Evolutionary conservation across 75 land plant species (phyloP), one percentile per base, ranked within the genome.

Genomic region (Gnetum montanum): DNA sequence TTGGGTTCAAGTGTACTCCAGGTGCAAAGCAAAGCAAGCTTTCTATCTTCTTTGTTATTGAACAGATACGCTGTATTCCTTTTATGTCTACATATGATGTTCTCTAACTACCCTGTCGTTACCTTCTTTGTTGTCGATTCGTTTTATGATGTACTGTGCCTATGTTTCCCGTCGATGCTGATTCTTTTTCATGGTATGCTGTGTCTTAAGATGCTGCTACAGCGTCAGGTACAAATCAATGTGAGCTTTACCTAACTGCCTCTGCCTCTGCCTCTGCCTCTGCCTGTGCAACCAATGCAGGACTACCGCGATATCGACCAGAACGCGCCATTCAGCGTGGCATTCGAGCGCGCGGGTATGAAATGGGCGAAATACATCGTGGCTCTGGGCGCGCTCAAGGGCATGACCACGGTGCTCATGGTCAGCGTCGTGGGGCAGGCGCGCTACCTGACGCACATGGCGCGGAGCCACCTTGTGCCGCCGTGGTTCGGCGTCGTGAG

Each of bases 321-420:
- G 0, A 55, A 70, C 40, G 89, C 85, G 1, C 86, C 89, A n/a
- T 85, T 77, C 54, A 59, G 76, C 12, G 37, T 43, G 56, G 86
- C 53, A 19, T 85, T 85, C 25, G n/a, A 62, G 8, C 34, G 16
- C 0, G 73, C 62, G 1, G 85, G 88, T 0, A 61, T 82, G 86
- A 47, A 51, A 0, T 93, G 98, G 98, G 98, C 90, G 1, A 74
- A 89, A 70, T 93, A 88, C 65, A 54, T 93, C 4, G 98, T 93
- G 12, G 84, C 98, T 4, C 36, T 77, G 6, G 89, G 89, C 4
- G 98, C 98, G 1, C 60, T 93, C 6, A 85, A 88, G 52, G 90
- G 87, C 30, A 88, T 88, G 84, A 82, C 90, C 2, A 76, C 86
- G 0, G 90, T 82, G n/a, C 62, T 89, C 16, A 68, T 89, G 3